phyloP scores from a whole-genome alignment of 2,329 filamentous ascomycete species.

The Diatrype stigma region DNA sequence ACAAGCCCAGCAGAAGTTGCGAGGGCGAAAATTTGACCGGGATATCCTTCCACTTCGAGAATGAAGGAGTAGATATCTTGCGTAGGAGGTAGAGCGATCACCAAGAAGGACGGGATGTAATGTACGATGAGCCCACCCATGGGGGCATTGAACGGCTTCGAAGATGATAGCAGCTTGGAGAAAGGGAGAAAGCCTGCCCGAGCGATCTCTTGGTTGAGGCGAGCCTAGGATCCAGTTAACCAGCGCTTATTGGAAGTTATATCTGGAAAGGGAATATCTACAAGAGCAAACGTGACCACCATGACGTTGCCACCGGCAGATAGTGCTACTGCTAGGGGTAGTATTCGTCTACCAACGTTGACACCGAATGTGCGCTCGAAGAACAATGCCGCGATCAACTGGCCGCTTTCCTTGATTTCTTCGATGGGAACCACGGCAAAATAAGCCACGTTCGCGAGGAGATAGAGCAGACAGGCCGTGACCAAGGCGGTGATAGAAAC shows the following conservation, averaged over 20 bases:
- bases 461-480: conserved; percentile 60
- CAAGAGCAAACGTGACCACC: conserved; percentile 65
- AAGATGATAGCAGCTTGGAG: conserved; percentile 56
- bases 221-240: conserved; percentile 42
- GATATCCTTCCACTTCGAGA: conserved; percentile 66
- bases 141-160: conserved; percentile 62
- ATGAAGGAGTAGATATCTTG: conserved; percentile 67
- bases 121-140: conserved; percentile 65
- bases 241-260: neutral
- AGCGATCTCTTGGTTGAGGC: conserved; percentile 69
- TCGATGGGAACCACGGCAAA: conserved; percentile 64
- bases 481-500: conserved; percentile 57
- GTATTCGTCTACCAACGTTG: conserved; percentile 50
- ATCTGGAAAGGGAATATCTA: conserved; percentile 32
- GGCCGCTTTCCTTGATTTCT: conserved; percentile 62
- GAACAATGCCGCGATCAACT: conserved; percentile 64
- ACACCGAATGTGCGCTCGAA: conserved; percentile 61
- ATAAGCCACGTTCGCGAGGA: conserved; percentile 61
- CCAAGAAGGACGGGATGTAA: conserved; percentile 63
- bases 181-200: conserved; percentile 67
- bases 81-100: conserved; percentile 62
- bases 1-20: conserved; percentile 55
- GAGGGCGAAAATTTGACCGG: conserved; percentile 56
- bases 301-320: conserved; percentile 69
- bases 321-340: conserved; percentile 62